Conservation (phyloP, 2,329 filamentous ascomycete species). For the Cercospora sojina region DNA sequence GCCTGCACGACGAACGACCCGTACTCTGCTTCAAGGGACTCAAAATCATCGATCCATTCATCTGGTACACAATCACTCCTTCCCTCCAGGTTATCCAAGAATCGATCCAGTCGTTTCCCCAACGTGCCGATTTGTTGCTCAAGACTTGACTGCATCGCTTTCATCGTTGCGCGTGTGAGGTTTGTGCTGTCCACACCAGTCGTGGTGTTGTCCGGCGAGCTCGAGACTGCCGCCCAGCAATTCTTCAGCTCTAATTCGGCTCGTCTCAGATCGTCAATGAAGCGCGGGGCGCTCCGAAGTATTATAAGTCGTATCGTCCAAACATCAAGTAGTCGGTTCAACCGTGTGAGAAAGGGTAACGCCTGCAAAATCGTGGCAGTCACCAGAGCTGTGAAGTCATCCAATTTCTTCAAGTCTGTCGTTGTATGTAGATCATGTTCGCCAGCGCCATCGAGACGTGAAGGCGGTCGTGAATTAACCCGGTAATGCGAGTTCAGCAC, state of each 20-base stretch:
- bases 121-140: constrained; percentile 67
- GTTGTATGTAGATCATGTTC: constrained; percentile 19
- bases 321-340: constrained; percentile 69
- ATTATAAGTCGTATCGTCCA: constrained; percentile 79
- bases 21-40: constrained; percentile 74
- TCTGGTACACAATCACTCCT: constrained; percentile 80
- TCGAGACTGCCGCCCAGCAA: constrained; percentile 63
- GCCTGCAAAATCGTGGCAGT: constrained; percentile 90
- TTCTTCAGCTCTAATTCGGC: constrained; percentile 64
- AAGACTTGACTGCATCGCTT: constrained; percentile 54
- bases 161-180: constrained; percentile 30
- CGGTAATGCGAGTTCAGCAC: constrained; percentile 77
- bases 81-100: constrained; percentile 85
- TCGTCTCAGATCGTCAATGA: constrained; percentile 63
- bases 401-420: constrained; percentile 53
- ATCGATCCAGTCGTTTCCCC: constrained; percentile 73
- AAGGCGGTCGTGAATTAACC: constrained; percentile 48
- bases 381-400: constrained; percentile 85
- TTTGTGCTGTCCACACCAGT: constrained; percentile 2
- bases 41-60: constrained; percentile 82
- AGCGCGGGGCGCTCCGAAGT: constrained; percentile 68
- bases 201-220: constrained; percentile 14
- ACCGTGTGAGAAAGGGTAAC: constrained; percentile 73
- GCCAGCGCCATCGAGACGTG: constrained; percentile 34
- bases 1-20: constrained; percentile 77